Percentiles rank a stretch among this genome's conserved stretches.
Evolutionary conservation across 768 basidiomycete genomes (phyloP).

Genomic region (Tricholoma hemisulphureum): DNA sequence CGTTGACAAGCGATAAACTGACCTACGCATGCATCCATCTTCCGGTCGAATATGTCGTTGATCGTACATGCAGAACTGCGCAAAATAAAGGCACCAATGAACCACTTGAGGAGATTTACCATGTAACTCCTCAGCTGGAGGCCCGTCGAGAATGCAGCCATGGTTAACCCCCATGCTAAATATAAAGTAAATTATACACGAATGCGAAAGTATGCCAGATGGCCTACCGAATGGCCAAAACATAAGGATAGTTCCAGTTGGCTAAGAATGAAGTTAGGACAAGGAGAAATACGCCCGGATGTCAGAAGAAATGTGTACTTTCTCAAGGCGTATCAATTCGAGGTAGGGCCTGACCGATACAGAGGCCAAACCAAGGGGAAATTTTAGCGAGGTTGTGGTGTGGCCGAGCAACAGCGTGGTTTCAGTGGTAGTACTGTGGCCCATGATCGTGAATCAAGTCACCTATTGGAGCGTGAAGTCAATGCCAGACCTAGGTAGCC

Average conservation of each 20-base stretch:
- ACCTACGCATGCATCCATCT: slow-evolving; percentile 55
- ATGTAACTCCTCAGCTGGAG: slow-evolving; percentile 33
- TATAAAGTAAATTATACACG: neutral
- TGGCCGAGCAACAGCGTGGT: slow-evolving; percentile 26
- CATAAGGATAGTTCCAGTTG: slow-evolving; percentile 49
- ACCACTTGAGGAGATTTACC: slow-evolving; percentile 30
- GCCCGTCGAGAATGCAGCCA: slow-evolving; percentile 41
- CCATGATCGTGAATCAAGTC: slow-evolving; percentile 14
- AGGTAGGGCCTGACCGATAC: slow-evolving; percentile 38
- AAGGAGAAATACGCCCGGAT: neutral
- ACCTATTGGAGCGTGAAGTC: neutral
- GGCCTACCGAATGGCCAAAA: slow-evolving; percentile 52
- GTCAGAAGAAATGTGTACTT: slow-evolving; percentile 28
- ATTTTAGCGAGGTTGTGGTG: slow-evolving; percentile 21
- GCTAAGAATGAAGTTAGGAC: slow-evolving; percentile 26
- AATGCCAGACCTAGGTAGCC: too few relatives aligned
- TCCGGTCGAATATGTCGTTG: slow-evolving; percentile 55
- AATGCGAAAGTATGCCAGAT: neutral
- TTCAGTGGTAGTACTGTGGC: slow-evolving; percentile 16
- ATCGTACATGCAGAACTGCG: slow-evolving; percentile 53
- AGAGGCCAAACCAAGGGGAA: slow-evolving; percentile 33
- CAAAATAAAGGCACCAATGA: slow-evolving; percentile 41
- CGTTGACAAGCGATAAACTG: slow-evolving; percentile 12
- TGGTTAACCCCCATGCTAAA: slow-evolving; percentile 49
- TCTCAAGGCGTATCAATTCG: slow-evolving; percentile 50